Conservation (phyloP, 2,329 filamentous ascomycete species). For the Gnomoniopsis smithogilvyi region DNA sequence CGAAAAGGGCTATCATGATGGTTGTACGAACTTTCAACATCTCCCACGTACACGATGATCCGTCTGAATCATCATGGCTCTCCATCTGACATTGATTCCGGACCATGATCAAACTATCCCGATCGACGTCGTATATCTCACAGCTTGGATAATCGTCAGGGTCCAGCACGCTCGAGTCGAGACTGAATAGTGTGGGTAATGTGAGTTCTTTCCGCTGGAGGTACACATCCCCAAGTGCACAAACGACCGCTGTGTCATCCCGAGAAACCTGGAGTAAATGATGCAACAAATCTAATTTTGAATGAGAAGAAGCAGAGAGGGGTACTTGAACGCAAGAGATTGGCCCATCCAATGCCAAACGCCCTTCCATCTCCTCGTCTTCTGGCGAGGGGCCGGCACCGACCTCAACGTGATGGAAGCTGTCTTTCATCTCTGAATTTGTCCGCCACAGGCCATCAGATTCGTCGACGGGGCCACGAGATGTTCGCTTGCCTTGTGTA, state of each 20-base stretch:
- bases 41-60: constrained; percentile 40
- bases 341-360: not conserved
- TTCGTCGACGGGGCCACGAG: no score
- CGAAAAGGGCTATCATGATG: no score
- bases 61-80: constrained; percentile 34
- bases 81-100: constrained; percentile 34
- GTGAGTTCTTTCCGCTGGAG: constrained; percentile 31
- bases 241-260: not conserved
- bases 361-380: not conserved
- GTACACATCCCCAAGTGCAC: constrained; percentile 35
- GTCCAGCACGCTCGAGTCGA: constrained; percentile 17
- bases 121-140: constrained; percentile 54
- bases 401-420: not conserved
- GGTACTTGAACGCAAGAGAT: constrained; percentile 1
- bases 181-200: constrained; percentile 26
- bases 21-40: constrained; percentile 27
- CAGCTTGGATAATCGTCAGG: constrained; percentile 44
- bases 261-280: constrained; percentile 8
- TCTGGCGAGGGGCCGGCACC: not conserved
- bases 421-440: no score
- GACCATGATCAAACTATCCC: constrained; percentile 38
- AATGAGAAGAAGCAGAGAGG: constrained; percentile 1
- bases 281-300: constrained; percentile 3
- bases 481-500: no score
- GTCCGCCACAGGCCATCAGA: no score